Base-by-base conservation (phyloP, 2,329 filamentous ascomycete genomes). In the Neocatenulostroma microsporum region DNA sequence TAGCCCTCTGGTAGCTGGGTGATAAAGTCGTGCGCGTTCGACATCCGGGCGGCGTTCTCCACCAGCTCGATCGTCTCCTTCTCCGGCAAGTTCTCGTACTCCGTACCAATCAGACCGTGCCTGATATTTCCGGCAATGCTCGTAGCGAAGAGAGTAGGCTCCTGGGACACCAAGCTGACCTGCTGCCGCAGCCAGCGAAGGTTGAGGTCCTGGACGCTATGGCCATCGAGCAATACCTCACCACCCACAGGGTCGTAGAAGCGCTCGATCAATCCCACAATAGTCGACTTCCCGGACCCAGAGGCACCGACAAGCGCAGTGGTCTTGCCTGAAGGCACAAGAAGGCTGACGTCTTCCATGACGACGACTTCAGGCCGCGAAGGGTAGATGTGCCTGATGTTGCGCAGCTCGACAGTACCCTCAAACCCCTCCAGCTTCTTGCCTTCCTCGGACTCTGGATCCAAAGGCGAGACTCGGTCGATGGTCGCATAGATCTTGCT, bases 21-120 rank as follows among this genome's bases (percentile, higher is more conserved):
- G 47, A 98, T 81, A 57, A 98, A 98, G 47, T 94, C 87, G 57
- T 96, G 88, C 1, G 89, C 89, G 50, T 96, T 95, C 11, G 91
- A 84, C 72, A 84, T 93, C 60, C 78, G 84, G 7, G 91, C 85
- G 12, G 91, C 91, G 27, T 84, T 74, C 33, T 83, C 72, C 25
- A 96, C 76, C 13, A 89, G 70, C 38, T 82, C 75, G 35, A 64
- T 73, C 39, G 85, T 77, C 53, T 76, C 75, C 34, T 88, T 81
- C 21, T 80, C 74, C 3, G 70, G 66, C 29, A 77, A 78, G 32
- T 77, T 49, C 58, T 94, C 86, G 46, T 79, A 76, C 39, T 74
- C 68, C 2, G 88, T 93, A 31, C 91, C 91, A 44, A 94, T 86
- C 11, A 96, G 69, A 39, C 91, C 91, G 49, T 94, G 80, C n/a